Conservation (phyloP, 306 rosid species). For the Adenanthera pavonina region DNA sequence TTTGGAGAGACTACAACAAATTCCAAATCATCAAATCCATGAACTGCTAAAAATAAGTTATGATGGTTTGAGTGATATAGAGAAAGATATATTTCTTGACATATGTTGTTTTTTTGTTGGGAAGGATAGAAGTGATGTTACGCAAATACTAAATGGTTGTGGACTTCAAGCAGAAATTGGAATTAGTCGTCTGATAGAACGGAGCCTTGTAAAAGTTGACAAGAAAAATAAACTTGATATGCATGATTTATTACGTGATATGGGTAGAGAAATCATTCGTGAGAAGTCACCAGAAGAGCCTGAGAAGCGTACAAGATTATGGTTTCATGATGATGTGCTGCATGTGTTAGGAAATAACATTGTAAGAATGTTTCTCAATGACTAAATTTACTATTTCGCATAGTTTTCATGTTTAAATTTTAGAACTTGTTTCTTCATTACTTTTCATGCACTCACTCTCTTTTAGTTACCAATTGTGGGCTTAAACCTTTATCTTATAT, state of each 20-base stretch:
- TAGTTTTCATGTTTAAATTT: background rate
- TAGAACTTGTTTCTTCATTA: background rate
- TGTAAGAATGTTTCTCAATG: background rate
- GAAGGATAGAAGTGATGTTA: background rate
- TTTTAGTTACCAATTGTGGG: background rate
- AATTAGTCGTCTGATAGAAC: background rate
- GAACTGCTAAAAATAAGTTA: background rate
- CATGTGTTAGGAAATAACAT: background rate
- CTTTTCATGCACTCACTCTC: background rate
- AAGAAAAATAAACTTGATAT: slow-evolving; percentile 6
- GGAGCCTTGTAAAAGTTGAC: background rate
- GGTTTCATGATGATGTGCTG: background rate
- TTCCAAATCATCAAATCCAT: background rate
- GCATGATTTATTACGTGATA: background rate
- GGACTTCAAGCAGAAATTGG: background rate
- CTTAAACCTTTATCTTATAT: background rate
- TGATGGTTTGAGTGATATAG: background rate
- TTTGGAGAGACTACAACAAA: background rate
- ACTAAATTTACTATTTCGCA: background rate
- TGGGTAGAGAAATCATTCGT: slow-evolving; percentile 8
- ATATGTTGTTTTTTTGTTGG: slow-evolving; percentile 8
- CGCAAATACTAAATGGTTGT: slow-evolving; percentile 1
- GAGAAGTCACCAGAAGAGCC: background rate
- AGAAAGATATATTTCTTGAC: slow-evolving; percentile 1
- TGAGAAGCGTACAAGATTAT: background rate